Conservation (phyloP, 2,329 filamentous ascomycete genomes). For the Venturia carpophila region DNA sequence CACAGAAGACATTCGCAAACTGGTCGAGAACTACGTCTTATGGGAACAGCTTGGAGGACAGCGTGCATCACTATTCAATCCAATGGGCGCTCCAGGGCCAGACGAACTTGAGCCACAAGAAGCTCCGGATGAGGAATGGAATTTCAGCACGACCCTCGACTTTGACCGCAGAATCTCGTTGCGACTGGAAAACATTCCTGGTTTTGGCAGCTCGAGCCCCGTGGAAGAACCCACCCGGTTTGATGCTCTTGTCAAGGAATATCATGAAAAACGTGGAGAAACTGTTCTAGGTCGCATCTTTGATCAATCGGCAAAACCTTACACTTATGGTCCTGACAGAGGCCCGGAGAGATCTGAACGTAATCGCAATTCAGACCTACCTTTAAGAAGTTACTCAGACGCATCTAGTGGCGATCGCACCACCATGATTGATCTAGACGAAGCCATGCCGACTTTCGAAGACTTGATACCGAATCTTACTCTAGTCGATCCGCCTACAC, state of each 20-base stretch:
- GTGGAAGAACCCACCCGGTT: conserved; percentile 24
- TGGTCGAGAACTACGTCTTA: conserved; percentile 64
- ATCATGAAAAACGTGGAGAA: conserved; percentile 50
- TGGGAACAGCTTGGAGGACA: conserved; percentile 71
- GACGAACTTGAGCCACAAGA: conserved; percentile 40
- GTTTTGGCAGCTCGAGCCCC: conserved; percentile 11
- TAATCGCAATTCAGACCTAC: conserved; percentile 48
- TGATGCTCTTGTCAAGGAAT: conserved; percentile 48
- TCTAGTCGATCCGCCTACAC: conserved; percentile 45
- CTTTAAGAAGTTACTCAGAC: conserved; percentile 38
- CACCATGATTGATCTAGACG: conserved; percentile 52
- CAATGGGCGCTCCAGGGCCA: conserved; percentile 50
- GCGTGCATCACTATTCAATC: conserved; percentile 56
- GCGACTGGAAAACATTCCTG: conserved; percentile 32
- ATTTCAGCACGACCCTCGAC: conserved; percentile 56
- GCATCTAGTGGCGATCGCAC: conserved; percentile 39
- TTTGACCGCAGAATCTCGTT: conserved; percentile 48
- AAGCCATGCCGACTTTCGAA: conserved; percentile 34
- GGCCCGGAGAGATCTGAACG: conserved; percentile 30
- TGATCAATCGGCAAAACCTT: conserved; percentile 47
- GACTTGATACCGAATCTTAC: conserved; percentile 34
- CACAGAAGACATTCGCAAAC: conserved; percentile 52
- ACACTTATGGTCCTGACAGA: conserved; percentile 47
- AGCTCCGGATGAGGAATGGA: conserved; percentile 50
- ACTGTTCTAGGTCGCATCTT: conserved; percentile 51